phyloP scores from a whole-genome alignment of 2,329 filamentous ascomycete species.

The Phialemonium atrogriseum region DNA sequence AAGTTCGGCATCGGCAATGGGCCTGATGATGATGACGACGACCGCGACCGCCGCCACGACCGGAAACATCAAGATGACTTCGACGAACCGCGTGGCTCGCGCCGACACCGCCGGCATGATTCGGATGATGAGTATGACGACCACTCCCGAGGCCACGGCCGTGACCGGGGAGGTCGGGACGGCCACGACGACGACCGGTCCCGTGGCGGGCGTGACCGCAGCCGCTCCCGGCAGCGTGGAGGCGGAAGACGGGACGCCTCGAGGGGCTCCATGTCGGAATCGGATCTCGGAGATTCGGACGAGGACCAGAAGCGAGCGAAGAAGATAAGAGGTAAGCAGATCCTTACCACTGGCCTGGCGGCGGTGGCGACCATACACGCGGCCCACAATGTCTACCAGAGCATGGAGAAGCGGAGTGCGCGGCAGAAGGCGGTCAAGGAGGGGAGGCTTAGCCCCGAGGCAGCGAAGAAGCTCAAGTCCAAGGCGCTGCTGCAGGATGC shows the following conservation, averaged over 20 bases:
- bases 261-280: conserved; percentile 37
- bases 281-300: conserved; percentile 49
- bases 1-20: conserved; percentile 51
- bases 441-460: conserved; percentile 39
- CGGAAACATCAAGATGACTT: conserved; percentile 19
- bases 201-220: conserved; percentile 25
- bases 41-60: conserved; percentile 18
- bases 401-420: conserved; percentile 46
- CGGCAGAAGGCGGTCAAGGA: conserved; percentile 46
- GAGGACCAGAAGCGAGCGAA: conserved; percentile 45
- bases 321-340: conserved; percentile 56
- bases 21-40: conserved; percentile 29
- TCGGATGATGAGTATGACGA: conserved; percentile 29
- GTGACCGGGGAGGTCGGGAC: conserved; percentile 29
- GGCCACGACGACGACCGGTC: conserved; percentile 40
- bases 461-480: conserved; percentile 49
- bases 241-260: conserved; percentile 22
- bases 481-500: conserved; percentile 50
- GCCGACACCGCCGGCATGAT: conserved; percentile 11
- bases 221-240: conserved; percentile 28
- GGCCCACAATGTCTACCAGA: conserved; percentile 49
- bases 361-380: conserved; percentile 53
- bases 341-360: conserved; percentile 47
- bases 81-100: conserved; percentile 22
- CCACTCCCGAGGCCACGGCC: conserved; percentile 29